These are phyloP conservation scores for Xylaria longipes DNA, from an alignment of 495 filamentous ascomycete genomes.

Conservation along the genomic window DNA sequence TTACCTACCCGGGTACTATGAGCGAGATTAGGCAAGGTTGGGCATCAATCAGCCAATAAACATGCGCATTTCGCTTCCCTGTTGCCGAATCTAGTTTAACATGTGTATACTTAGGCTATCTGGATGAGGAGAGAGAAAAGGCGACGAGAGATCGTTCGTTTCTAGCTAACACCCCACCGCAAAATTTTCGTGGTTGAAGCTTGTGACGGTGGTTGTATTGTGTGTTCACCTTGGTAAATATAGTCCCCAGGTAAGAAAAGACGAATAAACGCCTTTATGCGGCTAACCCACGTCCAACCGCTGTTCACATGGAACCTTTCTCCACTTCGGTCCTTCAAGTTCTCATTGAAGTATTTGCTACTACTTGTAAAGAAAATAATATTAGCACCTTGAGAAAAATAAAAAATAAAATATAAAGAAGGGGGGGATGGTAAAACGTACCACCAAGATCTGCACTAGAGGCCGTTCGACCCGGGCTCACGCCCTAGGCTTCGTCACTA, in stretches of 20 bases:
- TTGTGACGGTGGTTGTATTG: slow-evolving; percentile 11
- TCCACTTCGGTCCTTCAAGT: slow-evolving; percentile 75
- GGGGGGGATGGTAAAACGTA: too few relatives aligned
- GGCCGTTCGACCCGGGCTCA: slow-evolving; percentile 69
- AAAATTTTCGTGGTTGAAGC: slow-evolving; percentile 34
- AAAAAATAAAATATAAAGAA: too few relatives aligned
- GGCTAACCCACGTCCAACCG: slow-evolving; percentile 73
- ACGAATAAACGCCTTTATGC: slow-evolving; percentile 26
- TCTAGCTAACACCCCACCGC: slow-evolving; percentile 29
- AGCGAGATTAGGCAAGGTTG: slow-evolving; percentile 7
- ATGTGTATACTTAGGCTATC: not conserved
- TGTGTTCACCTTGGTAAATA: not conserved
- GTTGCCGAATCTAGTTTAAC: slow-evolving; percentile 12
- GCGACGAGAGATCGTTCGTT: not conserved
- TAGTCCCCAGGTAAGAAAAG: not conserved
- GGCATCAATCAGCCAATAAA: slow-evolving; percentile 17
- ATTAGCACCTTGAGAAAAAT: too few relatives aligned
- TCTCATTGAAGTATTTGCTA: slow-evolving; percentile 80
- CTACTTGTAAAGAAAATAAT: too few relatives aligned
- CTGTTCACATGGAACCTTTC: slow-evolving; percentile 75
- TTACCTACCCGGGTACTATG: not conserved
- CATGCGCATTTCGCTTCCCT: not conserved
- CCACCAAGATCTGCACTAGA: slow-evolving; percentile 76
- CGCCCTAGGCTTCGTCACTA: slow-evolving; percentile 63
- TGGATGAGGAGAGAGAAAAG: not conserved